Percentiles rank a stretch among this genome's conserved stretches.
Conservation (phyloP, 1,139 yeast genomes). For the Wickerhamiella infanticola region DNA sequence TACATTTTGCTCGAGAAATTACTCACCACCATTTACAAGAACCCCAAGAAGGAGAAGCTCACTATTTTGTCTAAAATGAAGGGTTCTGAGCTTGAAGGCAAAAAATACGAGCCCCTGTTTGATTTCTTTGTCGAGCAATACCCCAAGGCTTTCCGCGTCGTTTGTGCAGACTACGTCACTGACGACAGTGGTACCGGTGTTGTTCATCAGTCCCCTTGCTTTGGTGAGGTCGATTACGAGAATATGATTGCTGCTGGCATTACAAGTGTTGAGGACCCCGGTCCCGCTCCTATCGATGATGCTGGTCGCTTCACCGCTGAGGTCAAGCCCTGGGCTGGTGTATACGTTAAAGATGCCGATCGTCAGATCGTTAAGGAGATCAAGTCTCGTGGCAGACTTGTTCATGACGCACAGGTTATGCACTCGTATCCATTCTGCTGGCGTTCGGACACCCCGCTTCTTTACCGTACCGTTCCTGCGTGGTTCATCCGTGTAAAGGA, state of each 20-base stretch:
- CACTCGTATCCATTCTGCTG: slow-evolving; percentile 99
- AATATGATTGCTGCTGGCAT: slow-evolving; percentile 67
- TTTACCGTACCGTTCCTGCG: slow-evolving; percentile 93
- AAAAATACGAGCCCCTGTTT: slow-evolving; percentile 68
- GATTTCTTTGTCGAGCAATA: slow-evolving; percentile 63
- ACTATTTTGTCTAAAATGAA: slow-evolving; percentile 63
- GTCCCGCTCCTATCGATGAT: slow-evolving; percentile 94
- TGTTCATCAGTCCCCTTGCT: slow-evolving; percentile 96
- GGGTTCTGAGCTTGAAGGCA: slow-evolving; percentile 70
- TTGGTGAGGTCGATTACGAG: slow-evolving; percentile 96
- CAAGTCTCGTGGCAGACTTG: slow-evolving; percentile 60
- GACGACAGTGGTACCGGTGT: slow-evolving; percentile 97
- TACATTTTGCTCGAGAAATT: slow-evolving; percentile 73
- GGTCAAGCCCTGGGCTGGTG: slow-evolving; percentile 62
- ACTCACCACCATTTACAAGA: slow-evolving; percentile 73
- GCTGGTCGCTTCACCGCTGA: slow-evolving; percentile 65
- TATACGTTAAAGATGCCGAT: slow-evolving; percentile 93
- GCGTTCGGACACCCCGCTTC: slow-evolving; percentile 97
- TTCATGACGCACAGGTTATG: slow-evolving; percentile 67
- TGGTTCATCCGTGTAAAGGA: slow-evolving; percentile 93
- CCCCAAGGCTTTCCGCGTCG: slow-evolving; percentile 68
- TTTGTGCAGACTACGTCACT: slow-evolving; percentile 71
- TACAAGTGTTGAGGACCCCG: slow-evolving; percentile 47
- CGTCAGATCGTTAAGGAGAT: slow-evolving; percentile 71
- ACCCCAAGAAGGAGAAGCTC: slow-evolving; percentile 80